Evolutionary conservation across 352 stramenopile genomes (phyloP), one percentile per base, ranked within the genome.

Genomic region (Phytophthora ohioensis): DNA sequence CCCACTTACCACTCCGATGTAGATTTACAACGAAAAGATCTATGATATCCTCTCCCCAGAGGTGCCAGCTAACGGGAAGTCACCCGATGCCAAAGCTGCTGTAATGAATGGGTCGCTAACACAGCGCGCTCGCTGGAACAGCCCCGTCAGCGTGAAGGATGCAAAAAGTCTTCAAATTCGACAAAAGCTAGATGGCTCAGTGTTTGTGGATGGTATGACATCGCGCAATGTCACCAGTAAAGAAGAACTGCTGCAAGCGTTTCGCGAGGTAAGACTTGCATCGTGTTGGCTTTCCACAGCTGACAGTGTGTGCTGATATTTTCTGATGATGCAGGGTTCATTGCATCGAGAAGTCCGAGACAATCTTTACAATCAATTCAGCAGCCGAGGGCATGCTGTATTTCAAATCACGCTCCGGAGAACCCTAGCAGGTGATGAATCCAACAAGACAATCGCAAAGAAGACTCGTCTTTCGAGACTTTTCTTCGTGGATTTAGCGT

Each of bases 1-100:
- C 11, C 21, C 13, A n/a, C 4, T 5, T 46, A 53, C 3, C 11
- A 27, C 38, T 15, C 0, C 15, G 27, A 21, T 55, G 17, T 48
- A 92, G 87, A 92, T 94, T 35, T 89, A 90, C 77, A 92, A 92
- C 55, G 87, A 94, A 47, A 89, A 84, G 46, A 90, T 94, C 42
- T 94, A 87, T 53, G 84, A 94, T 56, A 81, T 94, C 34, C 65
- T 93, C 4, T 78, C 80, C 2, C 57, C 67, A 12, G 76, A 82
- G 8, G 42, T 46, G 12, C 12, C 46, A 38, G 51, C 31, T 5
- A 53, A 61, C 7, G 27, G 31, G 10, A 74, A 70, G 21, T 68
- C 57, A 12, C 47, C 47, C 2, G 57, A 78, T 35, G 41, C 52
- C 34, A 65, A 80, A 35, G 27, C 53, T 34, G 55, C 13, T 17